A percentile compares a stretch with the other conserved stretches of the same genome.
phyloP scores from a whole-genome alignment of 495 filamentous ascomycete genomes.

The Aspergillus homomorphus region DNA sequence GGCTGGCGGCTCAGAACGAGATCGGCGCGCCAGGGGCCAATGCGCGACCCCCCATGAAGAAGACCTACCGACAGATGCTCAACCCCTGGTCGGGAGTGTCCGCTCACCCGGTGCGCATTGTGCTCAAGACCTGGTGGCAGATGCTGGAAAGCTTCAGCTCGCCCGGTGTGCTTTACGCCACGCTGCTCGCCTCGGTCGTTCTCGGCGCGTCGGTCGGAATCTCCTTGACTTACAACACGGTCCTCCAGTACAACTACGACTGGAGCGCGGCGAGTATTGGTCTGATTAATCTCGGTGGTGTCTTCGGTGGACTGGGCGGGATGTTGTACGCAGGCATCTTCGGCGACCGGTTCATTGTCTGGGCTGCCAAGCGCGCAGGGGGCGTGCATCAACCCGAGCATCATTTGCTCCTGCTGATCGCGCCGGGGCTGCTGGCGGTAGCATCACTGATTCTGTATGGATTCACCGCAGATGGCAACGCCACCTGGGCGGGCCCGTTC shows the following conservation, averaged over 20 bases:
- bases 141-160: conserved; percentile 36
- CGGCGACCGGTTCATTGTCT: conserved; percentile 32
- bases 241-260: conserved; percentile 30
- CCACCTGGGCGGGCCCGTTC: conserved; percentile 35
- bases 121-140: conserved; percentile 27
- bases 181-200: conserved; percentile 30
- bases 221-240: conserved; percentile 36
- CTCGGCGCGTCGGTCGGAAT: conserved; percentile 34
- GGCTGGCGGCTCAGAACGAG: conserved; percentile 3
- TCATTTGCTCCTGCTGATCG: conserved; percentile 33
- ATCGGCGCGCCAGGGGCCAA: conserved; percentile 1
- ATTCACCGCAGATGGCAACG: conserved; percentile 26
- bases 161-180: conserved; percentile 37
- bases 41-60: conserved; percentile 24
- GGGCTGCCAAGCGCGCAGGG: conserved; percentile 30
- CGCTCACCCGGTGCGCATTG: conserved; percentile 10
- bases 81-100: conserved; percentile 17
- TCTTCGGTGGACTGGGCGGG: conserved; percentile 34
- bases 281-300: conserved; percentile 35
- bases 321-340: conserved; percentile 37
- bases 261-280: conserved; percentile 32
- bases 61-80: conserved; percentile 32
- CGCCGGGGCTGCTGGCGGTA: conserved; percentile 30
- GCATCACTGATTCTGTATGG: conserved; percentile 33
- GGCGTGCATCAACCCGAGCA: conserved; percentile 37